Evolutionary conservation across 257 asterid species (phyloP).

Genomic region (Nicotiana benthamiana): DNA sequence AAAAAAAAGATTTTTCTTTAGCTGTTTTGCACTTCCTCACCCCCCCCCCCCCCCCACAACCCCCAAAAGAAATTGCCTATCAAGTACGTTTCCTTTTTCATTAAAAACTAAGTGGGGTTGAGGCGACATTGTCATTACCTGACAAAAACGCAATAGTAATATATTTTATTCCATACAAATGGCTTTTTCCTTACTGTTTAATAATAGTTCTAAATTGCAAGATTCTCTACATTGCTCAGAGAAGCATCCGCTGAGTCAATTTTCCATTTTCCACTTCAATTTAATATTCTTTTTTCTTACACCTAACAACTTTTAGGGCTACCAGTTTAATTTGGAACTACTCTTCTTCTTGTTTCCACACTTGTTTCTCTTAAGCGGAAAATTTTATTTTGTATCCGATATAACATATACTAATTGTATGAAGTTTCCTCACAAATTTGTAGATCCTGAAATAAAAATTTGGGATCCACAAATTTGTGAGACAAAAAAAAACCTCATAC

Average conservation of each 20-base stretch:
- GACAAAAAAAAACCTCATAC: too few relatives aligned
- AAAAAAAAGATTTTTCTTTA: not conserved
- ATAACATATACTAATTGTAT: too few relatives aligned
- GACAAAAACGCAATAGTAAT: conserved; percentile 1
- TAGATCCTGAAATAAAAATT: too few relatives aligned
- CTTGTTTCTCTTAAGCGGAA: not conserved
- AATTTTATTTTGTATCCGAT: too few relatives aligned
- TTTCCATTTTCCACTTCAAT: conserved; percentile 5
- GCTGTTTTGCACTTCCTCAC: not conserved
- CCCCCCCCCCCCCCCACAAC: not conserved
- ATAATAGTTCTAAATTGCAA: conserved; percentile 16
- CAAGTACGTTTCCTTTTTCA: not conserved
- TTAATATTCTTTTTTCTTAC: conserved; percentile 4
- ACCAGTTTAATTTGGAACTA: not conserved
- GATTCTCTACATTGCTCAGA: conserved; percentile 28
- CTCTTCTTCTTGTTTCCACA: not conserved
- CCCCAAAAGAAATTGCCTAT: too few relatives aligned
- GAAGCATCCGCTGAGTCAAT: conserved; percentile 14
- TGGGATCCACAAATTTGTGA: too few relatives aligned
- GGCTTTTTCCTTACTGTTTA: not conserved
- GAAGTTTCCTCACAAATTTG: too few relatives aligned
- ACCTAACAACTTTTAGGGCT: conserved; percentile 19
- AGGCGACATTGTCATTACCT: conserved; percentile 10
- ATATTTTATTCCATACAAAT: not conserved
- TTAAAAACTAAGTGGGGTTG: not conserved